Evolutionary conservation across 495 filamentous ascomycete genomes (phyloP).

Genomic region (Lindgomyces ingoldianus): DNA sequence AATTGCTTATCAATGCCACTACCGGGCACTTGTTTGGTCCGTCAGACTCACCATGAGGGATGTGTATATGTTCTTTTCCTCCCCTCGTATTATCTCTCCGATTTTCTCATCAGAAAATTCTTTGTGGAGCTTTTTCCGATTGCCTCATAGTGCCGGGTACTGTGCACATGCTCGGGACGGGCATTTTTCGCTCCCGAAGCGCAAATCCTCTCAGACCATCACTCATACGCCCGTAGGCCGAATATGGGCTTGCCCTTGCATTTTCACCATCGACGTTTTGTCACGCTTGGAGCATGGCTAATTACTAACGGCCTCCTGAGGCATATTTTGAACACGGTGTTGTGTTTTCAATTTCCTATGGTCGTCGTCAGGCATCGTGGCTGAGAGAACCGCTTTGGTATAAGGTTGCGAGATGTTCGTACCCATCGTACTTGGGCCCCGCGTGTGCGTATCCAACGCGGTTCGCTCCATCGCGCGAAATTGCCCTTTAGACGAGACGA

Average conservation of each 20-base stretch:
- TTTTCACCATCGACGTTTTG: neutral
- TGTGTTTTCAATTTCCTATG: neutral
- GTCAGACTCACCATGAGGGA: neutral
- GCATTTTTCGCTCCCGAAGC: slow-evolving; percentile 5
- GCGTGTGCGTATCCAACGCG: neutral
- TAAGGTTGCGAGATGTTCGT: slow-evolving; percentile 23
- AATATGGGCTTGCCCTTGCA: slow-evolving; percentile 6
- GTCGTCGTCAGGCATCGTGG: slow-evolving; percentile 33
- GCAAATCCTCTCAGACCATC: neutral
- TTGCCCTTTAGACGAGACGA: neutral
- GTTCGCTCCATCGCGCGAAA: neutral
- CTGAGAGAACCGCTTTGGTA: slow-evolving; percentile 22
- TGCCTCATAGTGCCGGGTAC: neutral
- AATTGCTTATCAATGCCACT: slow-evolving; percentile 28
- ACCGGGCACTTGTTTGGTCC: neutral
- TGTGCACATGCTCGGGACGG: slow-evolving; percentile 6
- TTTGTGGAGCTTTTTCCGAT: slow-evolving; percentile 5
- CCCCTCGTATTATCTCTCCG: neutral
- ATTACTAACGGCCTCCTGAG: neutral
- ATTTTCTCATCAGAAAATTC: slow-evolving; percentile 9
- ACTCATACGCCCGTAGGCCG: neutral
- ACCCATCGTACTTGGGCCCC: slow-evolving; percentile 10
- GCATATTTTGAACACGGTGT: neutral
- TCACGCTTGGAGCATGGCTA: neutral
- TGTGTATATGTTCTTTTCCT: slow-evolving; percentile 1